A percentile compares a stretch with the other conserved stretches of the same genome.
Evolutionary conservation across 495 filamentous ascomycete species (phyloP).

Genomic region (Talaromyces nanjingensis): DNA sequence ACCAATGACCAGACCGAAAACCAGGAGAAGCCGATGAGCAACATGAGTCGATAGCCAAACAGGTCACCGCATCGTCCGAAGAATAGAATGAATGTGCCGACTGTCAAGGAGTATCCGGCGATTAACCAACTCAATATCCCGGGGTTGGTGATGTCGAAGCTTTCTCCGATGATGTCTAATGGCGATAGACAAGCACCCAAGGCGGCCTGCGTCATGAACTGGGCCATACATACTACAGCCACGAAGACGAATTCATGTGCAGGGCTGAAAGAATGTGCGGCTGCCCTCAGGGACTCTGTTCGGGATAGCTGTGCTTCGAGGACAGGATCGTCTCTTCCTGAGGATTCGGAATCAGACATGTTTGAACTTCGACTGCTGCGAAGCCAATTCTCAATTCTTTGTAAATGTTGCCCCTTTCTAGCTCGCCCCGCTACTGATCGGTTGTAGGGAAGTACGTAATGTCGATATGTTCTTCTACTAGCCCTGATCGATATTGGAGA

Average conservation of each 20-base stretch:
- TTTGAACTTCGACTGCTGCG: neutral
- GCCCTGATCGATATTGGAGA: neutral
- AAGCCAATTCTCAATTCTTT: neutral
- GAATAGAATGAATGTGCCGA: constrained; percentile 59
- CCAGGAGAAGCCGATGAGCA: constrained; percentile 57
- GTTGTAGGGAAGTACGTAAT: neutral
- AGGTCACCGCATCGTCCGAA: constrained; percentile 59
- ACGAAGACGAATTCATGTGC: constrained; percentile 35
- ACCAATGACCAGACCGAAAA: constrained; percentile 53
- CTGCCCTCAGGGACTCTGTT: constrained; percentile 1
- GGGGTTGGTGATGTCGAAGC: constrained; percentile 32
- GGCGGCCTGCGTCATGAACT: constrained; percentile 41
- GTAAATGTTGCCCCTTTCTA: neutral
- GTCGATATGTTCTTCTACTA: neutral
- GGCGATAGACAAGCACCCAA: constrained; percentile 34
- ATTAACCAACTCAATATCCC: constrained; percentile 41
- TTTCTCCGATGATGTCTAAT: constrained; percentile 35
- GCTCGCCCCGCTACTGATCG: neutral
- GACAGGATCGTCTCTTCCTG: neutral
- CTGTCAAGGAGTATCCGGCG: constrained; percentile 46
- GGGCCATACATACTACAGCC: constrained; percentile 36
- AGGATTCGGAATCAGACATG: neutral
- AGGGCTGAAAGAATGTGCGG: constrained; percentile 7
- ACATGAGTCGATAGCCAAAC: constrained; percentile 55
- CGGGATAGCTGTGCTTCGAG: constrained; percentile 3